Conservation (phyloP, 441 rosid genomes). For the Gossypium schwendimanii region DNA sequence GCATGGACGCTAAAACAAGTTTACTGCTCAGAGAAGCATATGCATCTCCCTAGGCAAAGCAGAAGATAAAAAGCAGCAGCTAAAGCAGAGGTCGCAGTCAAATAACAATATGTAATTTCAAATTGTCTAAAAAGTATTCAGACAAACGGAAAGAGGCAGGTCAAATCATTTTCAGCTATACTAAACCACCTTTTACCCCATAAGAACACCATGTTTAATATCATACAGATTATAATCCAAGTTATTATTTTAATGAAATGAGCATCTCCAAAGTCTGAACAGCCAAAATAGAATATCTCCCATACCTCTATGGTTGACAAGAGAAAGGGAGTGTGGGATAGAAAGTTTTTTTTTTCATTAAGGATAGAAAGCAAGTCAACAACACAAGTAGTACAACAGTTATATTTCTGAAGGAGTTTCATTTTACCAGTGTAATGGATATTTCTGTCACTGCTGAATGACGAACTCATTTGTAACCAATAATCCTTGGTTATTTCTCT, state of each 20-base stretch:
- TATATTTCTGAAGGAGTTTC: conserved; percentile 17
- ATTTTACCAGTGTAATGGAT: conserved; percentile 42
- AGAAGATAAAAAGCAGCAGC: neutral
- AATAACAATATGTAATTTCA: conserved; percentile 11
- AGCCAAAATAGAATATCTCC: neutral
- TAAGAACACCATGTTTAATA: neutral
- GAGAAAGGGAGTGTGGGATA: neutral
- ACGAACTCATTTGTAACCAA: conserved; percentile 46
- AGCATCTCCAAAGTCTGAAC: neutral
- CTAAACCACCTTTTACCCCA: neutral
- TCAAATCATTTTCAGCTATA: neutral
- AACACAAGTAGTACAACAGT: conserved; percentile 3
- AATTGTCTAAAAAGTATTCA: neutral
- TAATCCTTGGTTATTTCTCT: conserved; percentile 65
- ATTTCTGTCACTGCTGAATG: conserved; percentile 32
- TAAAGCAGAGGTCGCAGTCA: neutral
- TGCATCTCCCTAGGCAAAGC: neutral
- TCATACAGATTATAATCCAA: neutral
- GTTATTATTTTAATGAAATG: neutral
- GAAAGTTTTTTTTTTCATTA: neutral
- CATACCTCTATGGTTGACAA: neutral
- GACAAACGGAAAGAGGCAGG: neutral
- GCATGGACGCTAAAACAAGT: conserved; percentile 64
- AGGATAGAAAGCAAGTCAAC: conserved; percentile 5
- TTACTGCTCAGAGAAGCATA: conserved; percentile 46